phyloP scores from a whole-genome alignment of 2,329 filamentous ascomycete genomes.

The Aspergillus sp. region DNA sequence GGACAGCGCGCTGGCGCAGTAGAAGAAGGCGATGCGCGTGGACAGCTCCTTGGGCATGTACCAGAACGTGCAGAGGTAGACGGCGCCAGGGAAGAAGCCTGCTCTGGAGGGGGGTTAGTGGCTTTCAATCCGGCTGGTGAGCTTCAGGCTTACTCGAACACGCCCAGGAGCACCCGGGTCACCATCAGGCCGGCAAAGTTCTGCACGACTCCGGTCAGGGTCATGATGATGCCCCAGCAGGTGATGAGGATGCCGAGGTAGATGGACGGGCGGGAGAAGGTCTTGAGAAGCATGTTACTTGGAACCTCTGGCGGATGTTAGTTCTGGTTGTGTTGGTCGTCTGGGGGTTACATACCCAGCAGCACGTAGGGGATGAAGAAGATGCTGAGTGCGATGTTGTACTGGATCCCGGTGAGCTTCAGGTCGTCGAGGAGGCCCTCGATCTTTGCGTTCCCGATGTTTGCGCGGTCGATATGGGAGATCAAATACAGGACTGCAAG shows the following conservation, averaged over 20 bases:
- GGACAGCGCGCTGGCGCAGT: constrained; percentile 73
- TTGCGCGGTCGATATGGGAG: constrained; percentile 27
- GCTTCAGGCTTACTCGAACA: constrained; percentile 6
- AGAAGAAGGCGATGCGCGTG: constrained; percentile 72
- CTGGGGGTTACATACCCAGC: constrained; percentile 8
- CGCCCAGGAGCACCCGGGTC: constrained; percentile 2
- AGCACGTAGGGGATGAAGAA: constrained; percentile 11
- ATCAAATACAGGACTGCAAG: constrained; percentile 22
- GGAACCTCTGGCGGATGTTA: constrained; percentile 11
- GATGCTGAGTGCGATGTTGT: constrained; percentile 18
- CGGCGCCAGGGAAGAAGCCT: constrained; percentile 27
- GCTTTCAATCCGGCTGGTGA: not conserved
- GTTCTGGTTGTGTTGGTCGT: not conserved
- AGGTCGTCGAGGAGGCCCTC: constrained; percentile 21
- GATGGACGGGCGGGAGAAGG: constrained; percentile 24
- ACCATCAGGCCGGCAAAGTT: constrained; percentile 28
- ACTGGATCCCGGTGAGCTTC: constrained; percentile 21
- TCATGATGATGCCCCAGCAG: constrained; percentile 49
- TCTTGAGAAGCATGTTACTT: constrained; percentile 20
- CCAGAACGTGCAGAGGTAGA: constrained; percentile 50
- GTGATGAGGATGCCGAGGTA: constrained; percentile 28
- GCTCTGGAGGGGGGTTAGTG: constrained; percentile 6
- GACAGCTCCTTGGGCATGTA: constrained; percentile 75
- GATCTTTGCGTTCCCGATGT: constrained; percentile 32
- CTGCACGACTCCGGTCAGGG: constrained; percentile 49